A percentile compares a stretch with the other conserved stretches of the same genome.
Evolutionary conservation across 768 basidiomycete species (phyloP).

Genomic region (Holtermannia corniformis): DNA sequence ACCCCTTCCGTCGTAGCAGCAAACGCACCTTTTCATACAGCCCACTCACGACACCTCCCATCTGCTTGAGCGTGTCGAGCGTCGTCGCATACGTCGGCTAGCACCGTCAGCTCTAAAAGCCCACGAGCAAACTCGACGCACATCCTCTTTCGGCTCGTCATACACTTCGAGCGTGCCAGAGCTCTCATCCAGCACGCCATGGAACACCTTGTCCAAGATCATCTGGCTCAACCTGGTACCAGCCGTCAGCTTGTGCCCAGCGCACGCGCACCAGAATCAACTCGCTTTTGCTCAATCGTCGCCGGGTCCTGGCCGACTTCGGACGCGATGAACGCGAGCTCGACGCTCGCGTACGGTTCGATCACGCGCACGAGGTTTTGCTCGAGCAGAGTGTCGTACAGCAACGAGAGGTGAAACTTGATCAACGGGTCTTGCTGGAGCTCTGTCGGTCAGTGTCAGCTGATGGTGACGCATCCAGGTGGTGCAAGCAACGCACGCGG

Average conservation of each 20-base stretch:
- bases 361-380: slow-evolving; percentile 92
- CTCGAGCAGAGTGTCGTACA: slow-evolving; percentile 92
- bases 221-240: slow-evolving; percentile 75
- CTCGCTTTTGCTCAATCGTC: slow-evolving; percentile 83
- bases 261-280: slow-evolving; percentile 8
- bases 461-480: neutral
- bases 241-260: neutral
- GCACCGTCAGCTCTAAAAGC: neutral
- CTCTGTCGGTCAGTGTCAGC: slow-evolving; percentile 53
- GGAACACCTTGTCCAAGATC: slow-evolving; percentile 90
- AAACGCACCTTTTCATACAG: slow-evolving; percentile 67
- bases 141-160: slow-evolving; percentile 74
- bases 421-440: slow-evolving; percentile 92
- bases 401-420: slow-evolving; percentile 79
- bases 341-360: slow-evolving; percentile 88
- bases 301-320: slow-evolving; percentile 78
- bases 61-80: slow-evolving; percentile 78
- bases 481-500: slow-evolving; percentile 48
- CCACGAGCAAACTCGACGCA: slow-evolving; percentile 43
- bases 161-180: slow-evolving; percentile 86
- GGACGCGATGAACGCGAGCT: slow-evolving; percentile 78
- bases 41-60: slow-evolving; percentile 87
- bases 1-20: neutral
- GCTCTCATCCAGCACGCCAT: slow-evolving; percentile 94
- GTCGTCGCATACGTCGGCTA: slow-evolving; percentile 82